Conservation (phyloP, 2,329 filamentous ascomycete species). For the Endoconidiophora laricicola region DNA sequence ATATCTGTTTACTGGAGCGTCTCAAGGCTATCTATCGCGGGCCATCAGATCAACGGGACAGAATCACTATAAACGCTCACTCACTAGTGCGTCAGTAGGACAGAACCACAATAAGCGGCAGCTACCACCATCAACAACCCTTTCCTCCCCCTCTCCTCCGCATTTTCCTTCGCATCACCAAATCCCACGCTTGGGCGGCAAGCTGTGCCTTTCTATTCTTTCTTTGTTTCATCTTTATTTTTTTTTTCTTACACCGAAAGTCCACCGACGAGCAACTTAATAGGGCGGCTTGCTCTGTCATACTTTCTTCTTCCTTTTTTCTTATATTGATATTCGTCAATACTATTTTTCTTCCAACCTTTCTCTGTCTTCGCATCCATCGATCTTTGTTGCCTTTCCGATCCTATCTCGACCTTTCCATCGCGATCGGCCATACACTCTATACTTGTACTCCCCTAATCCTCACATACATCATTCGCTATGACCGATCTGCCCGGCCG, state of each 20-base stretch:
- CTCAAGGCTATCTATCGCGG: too few relatives aligned
- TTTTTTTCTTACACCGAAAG: background rate
- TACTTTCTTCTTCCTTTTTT: background rate
- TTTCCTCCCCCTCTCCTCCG: background rate
- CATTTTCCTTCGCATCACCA: background rate
- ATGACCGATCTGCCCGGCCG: constrained; percentile 35
- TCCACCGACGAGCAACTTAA: background rate
- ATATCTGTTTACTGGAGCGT: too few relatives aligned
- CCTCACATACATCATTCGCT: constrained; percentile 13
- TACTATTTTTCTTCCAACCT: background rate
- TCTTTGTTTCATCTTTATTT: background rate
- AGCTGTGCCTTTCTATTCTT: background rate
- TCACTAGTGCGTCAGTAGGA: too few relatives aligned
- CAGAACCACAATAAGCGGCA: too few relatives aligned
- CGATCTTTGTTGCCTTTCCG: background rate
- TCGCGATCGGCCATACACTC: background rate
- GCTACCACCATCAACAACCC: background rate
- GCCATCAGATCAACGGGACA: too few relatives aligned
- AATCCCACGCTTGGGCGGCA: background rate
- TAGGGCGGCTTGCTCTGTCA: background rate
- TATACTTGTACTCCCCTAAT: background rate
- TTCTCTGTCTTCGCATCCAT: background rate
- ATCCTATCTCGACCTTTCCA: background rate
- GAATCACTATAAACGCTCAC: too few relatives aligned
- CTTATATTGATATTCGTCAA: background rate